Conservation (phyloP, 441 rosid species). For the Pelargonium cotyledonis region DNA sequence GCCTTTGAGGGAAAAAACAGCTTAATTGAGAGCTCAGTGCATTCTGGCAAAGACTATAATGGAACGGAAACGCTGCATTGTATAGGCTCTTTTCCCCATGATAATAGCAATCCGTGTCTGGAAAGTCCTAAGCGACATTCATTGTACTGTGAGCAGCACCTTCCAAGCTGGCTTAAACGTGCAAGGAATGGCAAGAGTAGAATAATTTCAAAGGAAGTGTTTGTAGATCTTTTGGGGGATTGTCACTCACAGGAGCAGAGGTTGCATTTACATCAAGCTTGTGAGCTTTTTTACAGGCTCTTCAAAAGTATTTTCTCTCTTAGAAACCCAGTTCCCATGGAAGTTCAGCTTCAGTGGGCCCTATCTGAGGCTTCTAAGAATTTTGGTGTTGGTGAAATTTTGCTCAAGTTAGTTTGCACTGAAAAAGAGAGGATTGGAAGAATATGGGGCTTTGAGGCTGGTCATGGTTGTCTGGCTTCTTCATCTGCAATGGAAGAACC, state of each 20-base stretch:
- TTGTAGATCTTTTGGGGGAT: slow-evolving; percentile 58
- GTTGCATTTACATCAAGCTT: slow-evolving; percentile 75
- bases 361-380: slow-evolving; percentile 81
- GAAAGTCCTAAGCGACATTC: slow-evolving; percentile 69
- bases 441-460: slow-evolving; percentile 65
- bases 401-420: slow-evolving; percentile 58
- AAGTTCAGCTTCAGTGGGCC: slow-evolving; percentile 96
- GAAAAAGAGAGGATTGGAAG: slow-evolving; percentile 73
- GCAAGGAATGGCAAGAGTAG: slow-evolving; percentile 98
- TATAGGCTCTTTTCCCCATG: slow-evolving; percentile 50
- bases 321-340: slow-evolving; percentile 91
- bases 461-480: slow-evolving; percentile 34
- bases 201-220: slow-evolving; percentile 88
- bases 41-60: slow-evolving; percentile 32
- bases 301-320: slow-evolving; percentile 81
- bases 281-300: slow-evolving; percentile 91
- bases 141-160: slow-evolving; percentile 82
- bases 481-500: slow-evolving; percentile 38
- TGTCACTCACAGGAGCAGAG: slow-evolving; percentile 63
- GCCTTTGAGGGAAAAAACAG: slow-evolving; percentile 28
- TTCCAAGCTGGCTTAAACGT: slow-evolving; percentile 99
- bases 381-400: slow-evolving; percentile 53
- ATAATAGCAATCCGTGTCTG: slow-evolving; percentile 42
- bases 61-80: slow-evolving; percentile 40
- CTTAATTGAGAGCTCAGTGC: slow-evolving; percentile 42